Base-by-base conservation (phyloP, 139 green algal species). In the Edaphochlamys debaryana region DNA sequence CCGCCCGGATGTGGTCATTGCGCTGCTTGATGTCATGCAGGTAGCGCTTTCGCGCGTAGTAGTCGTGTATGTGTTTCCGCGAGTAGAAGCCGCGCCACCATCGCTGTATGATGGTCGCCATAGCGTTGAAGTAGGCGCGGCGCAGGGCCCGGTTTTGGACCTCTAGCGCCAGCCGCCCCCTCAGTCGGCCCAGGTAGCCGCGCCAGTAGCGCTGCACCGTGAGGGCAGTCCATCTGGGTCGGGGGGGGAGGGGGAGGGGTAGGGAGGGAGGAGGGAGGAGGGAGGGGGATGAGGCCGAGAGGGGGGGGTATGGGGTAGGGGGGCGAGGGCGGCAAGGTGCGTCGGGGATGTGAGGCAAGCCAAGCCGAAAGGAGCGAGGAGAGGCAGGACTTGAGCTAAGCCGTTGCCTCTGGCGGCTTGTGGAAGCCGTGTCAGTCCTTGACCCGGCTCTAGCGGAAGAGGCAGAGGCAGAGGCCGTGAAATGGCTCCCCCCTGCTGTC, bases 1-100 rank as follows among this genome's bases (percentile, higher is more conserved):
- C 80, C 27, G 74, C 72, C 11, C 84, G 76, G 25, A 90, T 78
- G 69, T 90, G 54, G 40, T 79, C 62, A 79, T 89, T 86, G n/a
- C 76, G 37, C 41, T 79, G 32, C 56, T 79, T 78, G n/a, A 94
- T 84, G 17, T 76, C 64, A n/a, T 62, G 66, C 15, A 95, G 85
- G 84, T 92, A 95, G 9, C 79, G 81, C 81, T 94, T 92, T 25
- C 93, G 87, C 36, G 88, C 89, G 38, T 92, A 87, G 38, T 92
- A 95, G 80, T 91, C 86, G 86, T 95, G 92, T 1, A 94, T 69
- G 63, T 91, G 84, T 54, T 91, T 95, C 37, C 93, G 85, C 77
- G 87, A 93, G 77, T 82, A 92, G 77, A 90, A 93, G 0, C 91
- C 92, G 3, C 92, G 89, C 86, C 90, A 96, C 73, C 87, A 85